These are phyloP conservation scores for Porcisia hertigi DNA, from an alignment of 208 protist genomes.

Conservation along the genomic window DNA sequence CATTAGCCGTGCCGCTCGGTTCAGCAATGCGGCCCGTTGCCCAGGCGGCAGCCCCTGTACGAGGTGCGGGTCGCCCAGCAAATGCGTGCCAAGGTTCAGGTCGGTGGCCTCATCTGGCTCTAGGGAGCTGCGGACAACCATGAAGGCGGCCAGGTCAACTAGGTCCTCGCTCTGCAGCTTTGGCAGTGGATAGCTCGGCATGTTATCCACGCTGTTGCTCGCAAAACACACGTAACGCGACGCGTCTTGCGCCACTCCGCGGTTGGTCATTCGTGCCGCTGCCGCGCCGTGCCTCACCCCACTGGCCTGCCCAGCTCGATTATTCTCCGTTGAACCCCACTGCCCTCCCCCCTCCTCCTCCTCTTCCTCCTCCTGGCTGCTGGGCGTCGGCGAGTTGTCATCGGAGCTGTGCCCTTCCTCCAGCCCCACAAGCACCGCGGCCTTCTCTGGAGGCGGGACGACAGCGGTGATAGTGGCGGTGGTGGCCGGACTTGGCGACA, in stretches of 20 bases:
- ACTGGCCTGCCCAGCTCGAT: neutral
- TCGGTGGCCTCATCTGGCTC: slow-evolving; percentile 35
- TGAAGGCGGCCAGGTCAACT: slow-evolving; percentile 38
- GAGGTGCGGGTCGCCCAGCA: slow-evolving; percentile 30
- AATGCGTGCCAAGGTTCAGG: slow-evolving; percentile 25
- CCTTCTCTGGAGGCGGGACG: slow-evolving; percentile 10
- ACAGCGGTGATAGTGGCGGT: neutral
- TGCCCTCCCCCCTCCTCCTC: slow-evolving; percentile 7
- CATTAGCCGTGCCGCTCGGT: slow-evolving; percentile 39
- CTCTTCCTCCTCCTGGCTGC: slow-evolving; percentile 26
- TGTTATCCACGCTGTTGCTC: slow-evolving; percentile 44
- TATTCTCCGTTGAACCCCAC: slow-evolving; percentile 2
- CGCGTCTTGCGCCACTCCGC: slow-evolving; percentile 15
- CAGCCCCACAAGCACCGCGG: slow-evolving; percentile 10
- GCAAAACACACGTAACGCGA: slow-evolving; percentile 40
- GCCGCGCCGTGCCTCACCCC: neutral
- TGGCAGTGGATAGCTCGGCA: slow-evolving; percentile 43
- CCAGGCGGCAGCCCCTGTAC: slow-evolving; percentile 12
- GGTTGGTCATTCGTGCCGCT: slow-evolving; percentile 6
- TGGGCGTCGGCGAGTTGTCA: slow-evolving; percentile 32
- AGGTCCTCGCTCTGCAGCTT: slow-evolving; percentile 32
- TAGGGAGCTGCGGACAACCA: slow-evolving; percentile 41
- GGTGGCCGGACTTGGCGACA: neutral
- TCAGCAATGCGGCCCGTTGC: slow-evolving; percentile 9
- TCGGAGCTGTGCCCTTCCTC: slow-evolving; percentile 31